Evolutionary conservation across 2,329 filamentous ascomycete species (phyloP).

Genomic region (Fusarium ramigenum): DNA sequence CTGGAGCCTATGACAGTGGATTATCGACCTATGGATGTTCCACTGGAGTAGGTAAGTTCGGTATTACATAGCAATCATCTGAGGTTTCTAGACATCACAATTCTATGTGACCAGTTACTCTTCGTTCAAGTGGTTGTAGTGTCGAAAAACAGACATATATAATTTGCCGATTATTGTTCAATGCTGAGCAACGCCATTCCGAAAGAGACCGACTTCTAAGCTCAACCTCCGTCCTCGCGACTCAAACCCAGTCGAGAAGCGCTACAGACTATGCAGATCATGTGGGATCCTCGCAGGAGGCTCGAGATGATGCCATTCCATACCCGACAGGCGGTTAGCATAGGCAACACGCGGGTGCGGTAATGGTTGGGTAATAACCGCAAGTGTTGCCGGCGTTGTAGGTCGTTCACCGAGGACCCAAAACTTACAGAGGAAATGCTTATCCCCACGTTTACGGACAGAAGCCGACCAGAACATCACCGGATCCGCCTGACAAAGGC

Average conservation of each 20-base stretch:
- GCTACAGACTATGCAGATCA: slow-evolving; percentile 38
- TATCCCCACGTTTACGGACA: slow-evolving; percentile 19
- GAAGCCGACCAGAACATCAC: slow-evolving; percentile 27
- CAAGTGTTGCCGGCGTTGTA: slow-evolving; percentile 16
- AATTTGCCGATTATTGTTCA: neutral
- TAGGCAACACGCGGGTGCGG: slow-evolving; percentile 40
- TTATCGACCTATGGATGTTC: neutral
- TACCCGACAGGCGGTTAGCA: slow-evolving; percentile 36
- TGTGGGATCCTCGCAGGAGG: slow-evolving; percentile 32
- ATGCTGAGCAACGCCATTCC: neutral
- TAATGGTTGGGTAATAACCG: slow-evolving; percentile 33
- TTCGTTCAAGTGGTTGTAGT: neutral
- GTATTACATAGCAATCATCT: neutral
- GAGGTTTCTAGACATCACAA: neutral
- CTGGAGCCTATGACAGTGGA: neutral
- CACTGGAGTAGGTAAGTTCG: neutral
- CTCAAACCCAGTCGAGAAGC: slow-evolving; percentile 21
- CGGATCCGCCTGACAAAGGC: slow-evolving; percentile 7
- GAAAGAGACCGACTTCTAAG: neutral
- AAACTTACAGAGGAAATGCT: neutral
- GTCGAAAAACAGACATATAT: neutral
- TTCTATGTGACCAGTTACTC: neutral
- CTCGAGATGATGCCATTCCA: slow-evolving; percentile 7
- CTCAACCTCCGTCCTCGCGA: slow-evolving; percentile 9
- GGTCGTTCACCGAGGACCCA: slow-evolving; percentile 9